These are phyloP conservation scores for Alternaria viburni DNA, from an alignment of 2,329 filamentous ascomycete species.

Conservation along the genomic window DNA sequence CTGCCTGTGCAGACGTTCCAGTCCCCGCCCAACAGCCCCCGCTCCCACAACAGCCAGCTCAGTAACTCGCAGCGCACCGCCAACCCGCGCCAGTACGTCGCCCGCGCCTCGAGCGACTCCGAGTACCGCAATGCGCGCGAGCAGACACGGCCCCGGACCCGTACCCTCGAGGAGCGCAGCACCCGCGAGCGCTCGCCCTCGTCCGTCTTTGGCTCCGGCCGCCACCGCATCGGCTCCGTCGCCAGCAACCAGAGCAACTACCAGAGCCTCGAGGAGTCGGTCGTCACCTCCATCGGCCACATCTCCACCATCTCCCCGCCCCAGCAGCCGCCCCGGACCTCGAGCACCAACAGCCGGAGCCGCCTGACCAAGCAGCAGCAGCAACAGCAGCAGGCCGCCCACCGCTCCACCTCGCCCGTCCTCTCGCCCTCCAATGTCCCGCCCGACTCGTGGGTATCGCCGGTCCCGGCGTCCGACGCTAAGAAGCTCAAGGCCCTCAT, in stretches of 20 bases:
- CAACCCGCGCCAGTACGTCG: constrained; percentile 35
- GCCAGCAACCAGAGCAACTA: constrained; percentile 65
- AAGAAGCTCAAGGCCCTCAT: constrained; percentile 77
- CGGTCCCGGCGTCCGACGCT: constrained; percentile 67
- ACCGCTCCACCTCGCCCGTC: constrained; percentile 24
- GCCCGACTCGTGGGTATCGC: constrained; percentile 46
- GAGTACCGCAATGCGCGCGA: constrained; percentile 48
- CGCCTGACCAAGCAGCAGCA: constrained; percentile 40
- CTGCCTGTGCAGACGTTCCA: constrained; percentile 13
- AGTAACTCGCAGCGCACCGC: constrained; percentile 15
- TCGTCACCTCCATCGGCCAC: constrained; percentile 51
- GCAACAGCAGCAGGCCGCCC: constrained; percentile 2
- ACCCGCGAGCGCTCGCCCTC: constrained; percentile 51
- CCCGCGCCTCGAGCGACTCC: constrained; percentile 42
- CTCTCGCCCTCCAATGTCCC: constrained; percentile 31
- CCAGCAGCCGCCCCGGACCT: constrained; percentile 34
- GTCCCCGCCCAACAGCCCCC: constrained; percentile 42
- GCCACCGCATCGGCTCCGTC: constrained; percentile 73
- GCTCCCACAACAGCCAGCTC: constrained; percentile 30
- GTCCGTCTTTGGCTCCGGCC: constrained; percentile 51
- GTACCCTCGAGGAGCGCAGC: constrained; percentile 56
- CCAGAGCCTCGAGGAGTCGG: constrained; percentile 50
- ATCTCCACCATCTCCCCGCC: constrained; percentile 47
- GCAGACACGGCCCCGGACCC: constrained; percentile 60
- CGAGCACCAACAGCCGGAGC: constrained; percentile 37